Evolutionary conservation across 352 stramenopile genomes (phyloP).

Genomic region (Thalassiosira sp.): DNA sequence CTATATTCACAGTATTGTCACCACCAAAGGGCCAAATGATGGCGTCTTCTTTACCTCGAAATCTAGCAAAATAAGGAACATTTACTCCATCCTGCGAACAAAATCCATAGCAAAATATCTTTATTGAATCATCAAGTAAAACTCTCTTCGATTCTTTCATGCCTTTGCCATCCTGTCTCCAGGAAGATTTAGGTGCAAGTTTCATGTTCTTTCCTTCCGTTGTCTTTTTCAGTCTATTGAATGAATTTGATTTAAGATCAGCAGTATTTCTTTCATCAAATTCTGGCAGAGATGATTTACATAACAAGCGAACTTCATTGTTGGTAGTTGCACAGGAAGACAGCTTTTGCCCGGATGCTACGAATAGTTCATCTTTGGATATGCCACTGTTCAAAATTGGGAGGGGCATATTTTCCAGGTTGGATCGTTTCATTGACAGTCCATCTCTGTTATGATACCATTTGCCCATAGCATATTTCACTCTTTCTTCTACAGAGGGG

Average conservation of each 20-base stretch:
- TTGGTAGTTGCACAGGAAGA: conserved; percentile 20
- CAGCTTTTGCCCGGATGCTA: conserved; percentile 41
- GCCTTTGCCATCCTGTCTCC: conserved; percentile 18
- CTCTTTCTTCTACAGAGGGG: conserved; percentile 70
- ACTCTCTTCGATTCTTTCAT: conserved; percentile 52
- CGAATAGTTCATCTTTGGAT: conserved; percentile 29
- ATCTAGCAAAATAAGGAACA: conserved; percentile 36
- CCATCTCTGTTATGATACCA: conserved; percentile 55
- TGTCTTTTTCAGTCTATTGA: conserved; percentile 37
- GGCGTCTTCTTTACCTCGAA: conserved; percentile 10
- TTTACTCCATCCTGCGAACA: conserved; percentile 11
- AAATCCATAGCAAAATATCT: conserved; percentile 46
- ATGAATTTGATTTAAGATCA: conserved; percentile 57
- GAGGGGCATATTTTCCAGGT: background rate
- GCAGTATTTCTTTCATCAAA: conserved; percentile 56
- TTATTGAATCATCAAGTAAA: conserved; percentile 49
- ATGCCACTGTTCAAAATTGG: conserved; percentile 12
- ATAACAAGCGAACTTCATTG: conserved; percentile 34
- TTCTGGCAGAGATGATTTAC: conserved; percentile 35
- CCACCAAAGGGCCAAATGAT: conserved; percentile 57
- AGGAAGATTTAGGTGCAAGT: conserved; percentile 40
- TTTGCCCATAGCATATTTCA: conserved; percentile 68
- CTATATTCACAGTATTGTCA: conserved; percentile 8
- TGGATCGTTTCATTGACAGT: conserved; percentile 34
- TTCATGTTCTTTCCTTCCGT: conserved; percentile 22